Conservation (phyloP, 164 flowering plant species). For the Hamamelis virginiana region DNA sequence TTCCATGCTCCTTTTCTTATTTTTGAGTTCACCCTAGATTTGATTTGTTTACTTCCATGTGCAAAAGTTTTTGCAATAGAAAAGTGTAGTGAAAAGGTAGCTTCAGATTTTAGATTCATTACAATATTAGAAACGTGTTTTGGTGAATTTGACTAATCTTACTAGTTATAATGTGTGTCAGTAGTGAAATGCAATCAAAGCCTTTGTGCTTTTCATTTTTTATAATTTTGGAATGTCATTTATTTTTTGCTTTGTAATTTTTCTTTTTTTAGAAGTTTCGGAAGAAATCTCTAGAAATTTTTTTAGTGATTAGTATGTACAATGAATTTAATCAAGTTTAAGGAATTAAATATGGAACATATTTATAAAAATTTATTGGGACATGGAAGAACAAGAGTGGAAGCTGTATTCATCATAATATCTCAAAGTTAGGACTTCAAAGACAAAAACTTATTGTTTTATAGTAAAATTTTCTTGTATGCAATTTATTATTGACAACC, state of each 20-base stretch:
- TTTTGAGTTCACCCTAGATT: neutral
- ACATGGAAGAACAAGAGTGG: too few species aligned
- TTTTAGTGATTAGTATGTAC: too few species aligned
- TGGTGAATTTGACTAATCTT: neutral
- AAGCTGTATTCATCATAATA: too few species aligned
- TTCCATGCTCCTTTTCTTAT: neutral
- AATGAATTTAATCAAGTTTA: too few species aligned
- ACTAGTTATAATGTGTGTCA: neutral
- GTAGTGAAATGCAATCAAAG: neutral
- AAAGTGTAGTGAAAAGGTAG: neutral
- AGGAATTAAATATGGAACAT: too few species aligned
- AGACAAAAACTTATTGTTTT: too few species aligned
- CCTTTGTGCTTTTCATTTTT: neutral
- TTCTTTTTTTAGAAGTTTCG: neutral
- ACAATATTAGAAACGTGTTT: conserved; percentile 1
- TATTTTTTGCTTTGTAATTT: neutral
- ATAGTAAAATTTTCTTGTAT: too few species aligned
- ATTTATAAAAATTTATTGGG: too few species aligned
- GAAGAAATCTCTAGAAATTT: neutral
- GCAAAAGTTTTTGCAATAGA: neutral
- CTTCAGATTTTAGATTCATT: neutral
- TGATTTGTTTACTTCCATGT: neutral
- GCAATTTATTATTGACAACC: too few species aligned
- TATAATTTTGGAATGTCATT: neutral
- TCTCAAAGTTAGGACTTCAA: too few species aligned